Base-by-base conservation (phyloP, 192 early-diverging fungal species). In the Entophlyctis helioformis region DNA sequence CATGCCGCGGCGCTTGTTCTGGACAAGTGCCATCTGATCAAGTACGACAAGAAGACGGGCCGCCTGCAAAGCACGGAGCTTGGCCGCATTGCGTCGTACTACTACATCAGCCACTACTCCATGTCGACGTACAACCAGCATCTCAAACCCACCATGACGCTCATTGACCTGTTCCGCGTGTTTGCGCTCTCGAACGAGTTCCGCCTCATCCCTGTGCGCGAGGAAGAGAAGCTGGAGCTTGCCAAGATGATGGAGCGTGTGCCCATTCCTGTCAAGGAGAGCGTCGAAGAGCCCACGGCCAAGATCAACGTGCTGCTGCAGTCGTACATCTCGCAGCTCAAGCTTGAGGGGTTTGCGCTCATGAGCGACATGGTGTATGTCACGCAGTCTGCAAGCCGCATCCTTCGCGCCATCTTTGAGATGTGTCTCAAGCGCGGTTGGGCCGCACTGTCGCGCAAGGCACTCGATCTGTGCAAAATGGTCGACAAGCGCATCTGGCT, bases 311-410 rank as follows among this genome's bases (percentile, higher is more conserved):
- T 91, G 20, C 60, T 98, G 31, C 67, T 98, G 24, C 96, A 98
- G 58, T 70, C 88, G 1, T 86, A 97, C 60, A 91, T 98, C 38
- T 91, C 91, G n/a, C 84, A 89, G 48, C 76, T 97, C 26, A 82
- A 84, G 46, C 51, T 98, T 27, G 81, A 92, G 27, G 93, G 92
- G 0, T 91, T 97, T 63, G 91, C 96, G 10, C 67, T 98, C 29
- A 88, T 91, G 48, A 78, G 89, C n/a, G 96, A 98, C 48, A 89
- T 94, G 87, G 92, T 91, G 0, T 96, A 91, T 70, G 89, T 98
- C 16, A 95, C 96, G 15, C 93, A 97, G 65, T 86, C 82, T 46
- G 92, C 89, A 15, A 82, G 81, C 0, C 79, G 96, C 48, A 90
- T 98, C 41, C 64, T 96, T 25, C 80, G 96, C 23, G 96, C 96